Evolutionary conservation across 768 basidiomycete species (phyloP), one percentile per base, ranked within the genome.

Genomic region (Serendipita vermifera): DNA sequence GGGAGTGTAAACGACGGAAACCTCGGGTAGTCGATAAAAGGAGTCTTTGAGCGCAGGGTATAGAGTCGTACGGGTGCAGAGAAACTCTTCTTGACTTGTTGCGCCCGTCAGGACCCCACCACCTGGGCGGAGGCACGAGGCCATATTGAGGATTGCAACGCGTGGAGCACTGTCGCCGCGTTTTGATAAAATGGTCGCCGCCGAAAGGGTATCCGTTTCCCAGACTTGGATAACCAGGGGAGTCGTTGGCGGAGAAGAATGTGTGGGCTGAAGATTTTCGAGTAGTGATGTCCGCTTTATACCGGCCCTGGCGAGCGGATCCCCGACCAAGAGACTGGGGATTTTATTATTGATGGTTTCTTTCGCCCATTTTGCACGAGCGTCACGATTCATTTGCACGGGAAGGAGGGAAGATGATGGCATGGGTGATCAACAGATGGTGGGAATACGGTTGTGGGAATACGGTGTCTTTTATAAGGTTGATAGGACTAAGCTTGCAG

Each of bases 141-240:
- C 46, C 46, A 51, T 51, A 26, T 51, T 51, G 15, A 51, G 46
- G 22, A 51, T 51, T 29, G 46, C 46, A n/a, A 51, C 15, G 24
- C 46, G 11, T 22, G 24, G 17, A 7, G 5, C 2, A 22, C n/a
- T 14, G 13, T 26, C 22, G 9, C 46, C 5, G 2, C 32, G 46
- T 9, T 36, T 36, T 9, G 9, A 36, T 1, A 51, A 29, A 5
- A 15, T 15, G 20, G n/a, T 20, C 32, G 46, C 46, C 20, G 46
- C 46, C n/a, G 15, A 22, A 11, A 51, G 6, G 9, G 46, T 51
- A 29, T 51, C 46, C 22, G 2, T 26, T 7, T 51, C 15, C 46
- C 46, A 51, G 20, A 31, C 32, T 15, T 51, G 46, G 29, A 51
- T 51, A n/a, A n/a, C 9, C n/a, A n/a, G n/a, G 9, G n/a, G 35